A percentile compares a stretch with the other conserved stretches of the same genome.
Conservation (phyloP, 441 rosid species). For the Geranium incanum region DNA sequence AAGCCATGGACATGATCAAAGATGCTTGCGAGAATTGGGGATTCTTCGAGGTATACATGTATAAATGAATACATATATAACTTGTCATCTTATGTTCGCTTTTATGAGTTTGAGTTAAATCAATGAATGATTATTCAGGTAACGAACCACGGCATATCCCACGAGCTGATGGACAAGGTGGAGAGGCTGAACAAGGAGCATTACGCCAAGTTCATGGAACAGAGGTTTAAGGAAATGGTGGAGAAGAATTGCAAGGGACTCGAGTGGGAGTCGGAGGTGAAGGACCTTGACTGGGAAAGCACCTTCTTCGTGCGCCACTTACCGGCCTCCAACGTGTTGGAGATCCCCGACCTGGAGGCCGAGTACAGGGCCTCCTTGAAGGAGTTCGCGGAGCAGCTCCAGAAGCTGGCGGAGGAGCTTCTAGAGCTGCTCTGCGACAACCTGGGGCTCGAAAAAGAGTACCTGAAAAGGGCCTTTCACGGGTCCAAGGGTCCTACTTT, state of each 20-base stretch:
- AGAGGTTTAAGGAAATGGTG: constrained; percentile 53
- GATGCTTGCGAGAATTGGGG: constrained; percentile 59
- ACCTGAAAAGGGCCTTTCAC: constrained; percentile 48
- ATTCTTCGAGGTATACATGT: constrained; percentile 61
- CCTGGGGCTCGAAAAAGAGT: constrained; percentile 58
- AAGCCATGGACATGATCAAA: constrained; percentile 41
- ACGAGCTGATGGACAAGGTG: constrained; percentile 49
- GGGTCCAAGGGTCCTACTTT: constrained; percentile 65
- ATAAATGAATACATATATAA: no score
- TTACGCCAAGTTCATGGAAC: constrained; percentile 47
- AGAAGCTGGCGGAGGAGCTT: constrained; percentile 52
- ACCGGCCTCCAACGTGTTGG: constrained; percentile 42
- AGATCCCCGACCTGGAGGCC: constrained; percentile 43
- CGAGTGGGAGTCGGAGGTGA: constrained; percentile 40
- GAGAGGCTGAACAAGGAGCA: constrained; percentile 58
- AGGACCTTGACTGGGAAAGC: constrained; percentile 58
- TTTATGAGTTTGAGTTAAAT: neutral
- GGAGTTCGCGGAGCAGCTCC: constrained; percentile 40
- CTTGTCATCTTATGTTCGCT: no score
- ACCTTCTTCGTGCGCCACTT: constrained; percentile 55
- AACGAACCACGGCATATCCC: constrained; percentile 49
- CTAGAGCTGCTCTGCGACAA: constrained; percentile 54
- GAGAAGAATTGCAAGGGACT: constrained; percentile 31
- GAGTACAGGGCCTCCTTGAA: constrained; percentile 55
- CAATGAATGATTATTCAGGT: neutral